A percentile compares a stretch with the other conserved stretches of the same genome.
Evolutionary conservation across 1,139 yeast genomes (phyloP).

Genomic region (Kurtzmaniella quercitrusa): DNA sequence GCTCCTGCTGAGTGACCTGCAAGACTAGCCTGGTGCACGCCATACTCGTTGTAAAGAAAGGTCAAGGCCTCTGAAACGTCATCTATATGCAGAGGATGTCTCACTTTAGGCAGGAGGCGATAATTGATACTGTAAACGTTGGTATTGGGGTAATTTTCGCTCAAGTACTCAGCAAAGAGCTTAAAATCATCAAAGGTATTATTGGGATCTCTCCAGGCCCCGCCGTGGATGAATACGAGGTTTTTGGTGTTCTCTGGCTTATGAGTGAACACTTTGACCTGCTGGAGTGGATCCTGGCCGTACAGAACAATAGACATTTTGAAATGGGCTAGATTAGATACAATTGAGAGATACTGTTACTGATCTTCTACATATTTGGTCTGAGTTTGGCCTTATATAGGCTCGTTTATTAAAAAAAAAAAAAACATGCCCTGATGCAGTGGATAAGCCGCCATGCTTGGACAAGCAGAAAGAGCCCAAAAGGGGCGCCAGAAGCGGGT

Average conservation of each 20-base stretch:
- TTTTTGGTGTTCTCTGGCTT: slow-evolving; percentile 12
- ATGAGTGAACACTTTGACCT: slow-evolving; percentile 18
- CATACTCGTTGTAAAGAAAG: slow-evolving; percentile 17
- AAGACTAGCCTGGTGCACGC: slow-evolving; percentile 23
- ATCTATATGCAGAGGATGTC: slow-evolving; percentile 59
- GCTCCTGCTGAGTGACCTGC: slow-evolving; percentile 88
- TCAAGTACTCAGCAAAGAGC: slow-evolving; percentile 23
- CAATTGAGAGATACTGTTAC: too few relatives aligned
- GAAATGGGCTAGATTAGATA: too few relatives aligned
- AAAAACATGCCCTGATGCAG: neutral
- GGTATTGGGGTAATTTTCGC: slow-evolving; percentile 3
- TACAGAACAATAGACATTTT: slow-evolving; percentile 10
- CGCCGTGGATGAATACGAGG: slow-evolving; percentile 71
- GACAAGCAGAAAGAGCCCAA: neutral
- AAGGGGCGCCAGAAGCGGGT: neutral
- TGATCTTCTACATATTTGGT: too few relatives aligned
- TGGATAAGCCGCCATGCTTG: neutral
- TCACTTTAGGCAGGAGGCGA: slow-evolving; percentile 57
- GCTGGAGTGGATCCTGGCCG: slow-evolving; percentile 22
- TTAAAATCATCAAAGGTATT: slow-evolving; percentile 58
- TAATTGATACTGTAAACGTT: slow-evolving; percentile 55
- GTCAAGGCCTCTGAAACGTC: slow-evolving; percentile 52
- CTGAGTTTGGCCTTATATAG: neutral
- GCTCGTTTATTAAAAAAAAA: neutral
- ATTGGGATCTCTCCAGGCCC: slow-evolving; percentile 78